These are phyloP conservation scores for Phialocephala subalpina DNA, from an alignment of 2,329 filamentous ascomycete genomes.

Conservation along the genomic window DNA sequence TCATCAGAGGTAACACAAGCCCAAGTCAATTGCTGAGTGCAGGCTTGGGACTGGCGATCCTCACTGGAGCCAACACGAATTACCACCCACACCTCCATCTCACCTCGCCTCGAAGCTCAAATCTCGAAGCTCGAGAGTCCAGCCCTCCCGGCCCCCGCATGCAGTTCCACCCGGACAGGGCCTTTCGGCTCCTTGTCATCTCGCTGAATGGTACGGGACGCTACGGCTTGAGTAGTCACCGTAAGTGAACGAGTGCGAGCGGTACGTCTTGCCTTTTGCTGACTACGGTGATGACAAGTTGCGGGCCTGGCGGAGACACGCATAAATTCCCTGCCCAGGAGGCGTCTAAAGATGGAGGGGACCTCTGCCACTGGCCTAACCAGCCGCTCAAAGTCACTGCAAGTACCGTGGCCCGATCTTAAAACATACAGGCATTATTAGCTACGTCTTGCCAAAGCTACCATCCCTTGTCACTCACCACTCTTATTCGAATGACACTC, in stretches of 20 bases:
- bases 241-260: slow-evolving; percentile 9
- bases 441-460: slow-evolving; percentile 24
- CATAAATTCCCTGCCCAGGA: slow-evolving; percentile 19
- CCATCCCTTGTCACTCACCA: slow-evolving; percentile 36
- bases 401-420: slow-evolving; percentile 52
- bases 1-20: slow-evolving; percentile 24
- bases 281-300: slow-evolving; percentile 28
- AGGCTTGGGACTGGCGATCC: slow-evolving; percentile 31
- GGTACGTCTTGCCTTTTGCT: slow-evolving; percentile 18
- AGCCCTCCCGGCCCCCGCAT: slow-evolving; percentile 3
- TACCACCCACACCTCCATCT: slow-evolving; percentile 24
- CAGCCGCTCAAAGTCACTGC: slow-evolving; percentile 55
- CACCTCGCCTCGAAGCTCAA: background rate
- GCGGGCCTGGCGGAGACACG: slow-evolving; percentile 15
- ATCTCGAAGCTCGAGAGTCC: background rate
- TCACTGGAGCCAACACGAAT: slow-evolving; percentile 18
- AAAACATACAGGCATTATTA: slow-evolving; percentile 35
- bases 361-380: slow-evolving; percentile 47
- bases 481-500: slow-evolving; percentile 34
- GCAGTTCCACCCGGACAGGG: slow-evolving; percentile 23
- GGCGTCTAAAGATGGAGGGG: slow-evolving; percentile 22
- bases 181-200: slow-evolving; percentile 11
- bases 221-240: slow-evolving; percentile 4
- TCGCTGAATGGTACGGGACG: slow-evolving; percentile 7
- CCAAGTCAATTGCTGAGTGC: slow-evolving; percentile 21